Evolutionary conservation across 2,329 filamentous ascomycete species (phyloP).

Genomic region (Hypocrella siamensis): DNA sequence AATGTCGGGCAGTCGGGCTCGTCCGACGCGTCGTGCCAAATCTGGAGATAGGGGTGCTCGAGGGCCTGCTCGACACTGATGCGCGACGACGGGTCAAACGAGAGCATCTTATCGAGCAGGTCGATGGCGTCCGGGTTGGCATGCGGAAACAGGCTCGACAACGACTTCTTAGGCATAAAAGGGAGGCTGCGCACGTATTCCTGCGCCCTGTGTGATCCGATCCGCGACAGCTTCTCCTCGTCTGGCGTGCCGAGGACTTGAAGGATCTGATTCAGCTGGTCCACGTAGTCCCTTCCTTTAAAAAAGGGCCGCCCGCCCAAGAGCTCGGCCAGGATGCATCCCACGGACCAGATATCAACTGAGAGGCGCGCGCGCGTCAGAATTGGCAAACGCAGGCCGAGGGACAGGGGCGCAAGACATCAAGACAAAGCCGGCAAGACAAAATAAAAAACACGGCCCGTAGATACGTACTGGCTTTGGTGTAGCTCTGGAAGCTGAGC

Average conservation of each 20-base stretch:
- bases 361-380: background rate
- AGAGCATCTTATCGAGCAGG: slow-evolving; percentile 90
- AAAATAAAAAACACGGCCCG: too few species aligned
- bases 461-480: slow-evolving; percentile 98
- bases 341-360: slow-evolving; percentile 99
- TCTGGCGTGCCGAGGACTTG: slow-evolving; percentile 95
- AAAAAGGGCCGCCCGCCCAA: slow-evolving; percentile 95
- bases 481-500: slow-evolving; percentile 99
- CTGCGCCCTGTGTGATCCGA: slow-evolving; percentile 88
- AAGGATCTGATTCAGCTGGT: slow-evolving; percentile 97
- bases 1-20: slow-evolving; percentile 86
- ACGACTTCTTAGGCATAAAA: slow-evolving; percentile 85
- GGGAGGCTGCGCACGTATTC: slow-evolving; percentile 97
- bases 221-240: slow-evolving; percentile 83
- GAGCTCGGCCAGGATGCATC: slow-evolving; percentile 91
- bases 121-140: slow-evolving; percentile 94
- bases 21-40: slow-evolving; percentile 96
- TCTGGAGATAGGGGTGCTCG: slow-evolving; percentile 89
- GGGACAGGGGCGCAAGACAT: too few species aligned
- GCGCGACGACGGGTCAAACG: slow-evolving; percentile 86
- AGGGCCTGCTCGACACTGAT: slow-evolving; percentile 91
- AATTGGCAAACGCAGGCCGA: background rate
- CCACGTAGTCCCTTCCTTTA: slow-evolving; percentile 97
- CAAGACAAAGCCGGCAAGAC: too few species aligned
- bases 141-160: slow-evolving; percentile 76